Base-by-base conservation (phyloP, 108 stramenopile species). In the Chaetoceros tenuissimus region DNA sequence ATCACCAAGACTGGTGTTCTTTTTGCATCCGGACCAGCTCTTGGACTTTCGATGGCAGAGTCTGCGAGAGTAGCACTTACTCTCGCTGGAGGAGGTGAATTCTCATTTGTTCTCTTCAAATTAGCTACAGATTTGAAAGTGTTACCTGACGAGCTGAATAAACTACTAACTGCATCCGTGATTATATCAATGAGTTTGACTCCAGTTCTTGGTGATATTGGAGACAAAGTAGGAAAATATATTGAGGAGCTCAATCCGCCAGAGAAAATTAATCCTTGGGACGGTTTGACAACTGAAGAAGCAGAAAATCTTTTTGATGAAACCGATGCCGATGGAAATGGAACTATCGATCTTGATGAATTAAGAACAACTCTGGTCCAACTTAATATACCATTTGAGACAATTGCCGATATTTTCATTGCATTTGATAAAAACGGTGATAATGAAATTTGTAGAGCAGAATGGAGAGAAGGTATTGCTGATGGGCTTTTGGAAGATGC, bases 181-280 rank as follows among this genome's bases (percentile, higher is more conserved):
- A 79, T 83, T 34, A 75, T 87, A 31, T 87, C 85, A 17, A 87
- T 87, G 85, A 51, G 78, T 17, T 59, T 87, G 22, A 83, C 85
- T 8, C 85, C 85, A 1, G 26, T 79, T 0, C 58, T 87, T 10
- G 81, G 77, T 16, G 73, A 83, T 31, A 44, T 81, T 20, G 85
- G 77, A 18, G 72, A 78, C 7, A 64, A 45, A 23, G 68, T 77
- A 16, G 85, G 79, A 5, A 71, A 80, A 27, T 30, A 56, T 24
- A 40, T 81, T 30, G 84, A 85, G 26, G 66, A 67, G 53, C 60
- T 61, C 49, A 56, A 62, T 17, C 69, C 51, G 17, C 52, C 31
- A 43, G 63, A 47, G 3, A 17, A 46, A 0, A 51, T 43, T 21
- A 67, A 53, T 19, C 61, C 55, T 43, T 62, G 67, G 51, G 62